A percentile compares a stretch with the other conserved stretches of the same genome.
Evolutionary conservation across 129 eudicot species (phyloP).

Genomic region (Solidago caesia): DNA sequence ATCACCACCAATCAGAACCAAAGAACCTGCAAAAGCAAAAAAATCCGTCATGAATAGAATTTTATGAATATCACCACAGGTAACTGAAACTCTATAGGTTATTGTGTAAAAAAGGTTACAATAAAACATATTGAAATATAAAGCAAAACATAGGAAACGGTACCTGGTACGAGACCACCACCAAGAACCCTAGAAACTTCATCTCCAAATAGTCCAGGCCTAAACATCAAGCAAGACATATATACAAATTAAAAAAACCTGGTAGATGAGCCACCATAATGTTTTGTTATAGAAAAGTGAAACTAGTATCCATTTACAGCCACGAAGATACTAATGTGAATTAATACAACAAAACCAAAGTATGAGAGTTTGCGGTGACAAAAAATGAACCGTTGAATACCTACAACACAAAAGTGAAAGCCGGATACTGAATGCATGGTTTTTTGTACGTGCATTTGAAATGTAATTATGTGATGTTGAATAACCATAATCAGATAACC

Average conservation of each 20-base stretch:
- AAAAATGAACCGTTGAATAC: not conserved
- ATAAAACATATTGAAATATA: not conserved
- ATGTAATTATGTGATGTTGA: no score
- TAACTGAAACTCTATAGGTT: not conserved
- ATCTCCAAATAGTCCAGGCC: constrained; percentile 74
- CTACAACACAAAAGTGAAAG: not conserved
- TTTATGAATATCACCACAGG: not conserved
- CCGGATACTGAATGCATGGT: not conserved
- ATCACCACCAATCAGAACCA: constrained; percentile 92
- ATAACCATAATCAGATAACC: no score
- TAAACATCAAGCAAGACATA: constrained; percentile 23
- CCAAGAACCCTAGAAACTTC: constrained; percentile 95
- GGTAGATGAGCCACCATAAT: not conserved
- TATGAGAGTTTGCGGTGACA: not conserved
- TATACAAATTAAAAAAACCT: not conserved
- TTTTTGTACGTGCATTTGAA: no score
- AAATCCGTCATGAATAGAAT: not conserved
- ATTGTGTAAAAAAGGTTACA: not conserved
- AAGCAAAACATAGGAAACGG: not conserved
- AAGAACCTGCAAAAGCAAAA: constrained; percentile 57
- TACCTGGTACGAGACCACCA: constrained; percentile 98
- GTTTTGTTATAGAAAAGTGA: not conserved
- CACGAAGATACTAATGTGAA: not conserved
- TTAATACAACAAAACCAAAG: not conserved
- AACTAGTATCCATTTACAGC: not conserved